Percentiles rank a stretch among this genome's conserved stretches.
phyloP scores from a whole-genome alignment of 495 filamentous ascomycete species.

The Sphaerosporella brunnea region DNA sequence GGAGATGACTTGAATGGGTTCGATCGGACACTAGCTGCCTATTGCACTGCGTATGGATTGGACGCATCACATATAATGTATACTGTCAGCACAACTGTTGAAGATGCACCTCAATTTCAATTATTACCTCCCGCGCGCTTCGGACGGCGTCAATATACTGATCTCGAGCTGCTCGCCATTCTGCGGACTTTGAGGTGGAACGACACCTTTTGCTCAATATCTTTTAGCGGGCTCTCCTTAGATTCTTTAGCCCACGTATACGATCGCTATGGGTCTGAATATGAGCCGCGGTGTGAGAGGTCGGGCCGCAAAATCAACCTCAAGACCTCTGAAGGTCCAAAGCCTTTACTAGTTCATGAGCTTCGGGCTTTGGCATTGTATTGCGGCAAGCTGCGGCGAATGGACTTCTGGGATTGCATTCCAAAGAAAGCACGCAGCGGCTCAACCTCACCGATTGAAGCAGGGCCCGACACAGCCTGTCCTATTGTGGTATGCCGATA shows the following conservation, averaged over 20 bases:
- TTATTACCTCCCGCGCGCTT: conserved; percentile 50
- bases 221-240: conserved; percentile 59
- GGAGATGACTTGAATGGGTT: conserved; percentile 65
- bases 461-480: conserved; percentile 42
- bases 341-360: conserved; percentile 51
- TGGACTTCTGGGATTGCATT: conserved; percentile 40
- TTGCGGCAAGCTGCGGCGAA: conserved; percentile 41
- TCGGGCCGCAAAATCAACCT: conserved; percentile 39
- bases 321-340: conserved; percentile 32
- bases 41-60: conserved; percentile 41
- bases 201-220: conserved; percentile 70
- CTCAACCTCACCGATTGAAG: conserved; percentile 14
- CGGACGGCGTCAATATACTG: conserved; percentile 41
- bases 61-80: conserved; percentile 59
- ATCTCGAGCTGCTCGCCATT: conserved; percentile 64
- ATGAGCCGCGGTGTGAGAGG: conserved; percentile 42
- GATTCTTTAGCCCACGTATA: conserved; percentile 44
- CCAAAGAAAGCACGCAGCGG: conserved; percentile 2
- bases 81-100: conserved; percentile 54
- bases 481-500: conserved; percentile 38
- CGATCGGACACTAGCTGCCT: conserved; percentile 68
- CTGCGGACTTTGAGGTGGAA: conserved; percentile 82
- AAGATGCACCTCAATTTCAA: conserved; percentile 67
- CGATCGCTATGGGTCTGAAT: conserved; percentile 45
- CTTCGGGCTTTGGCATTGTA: conserved; percentile 52